phyloP scores from a whole-genome alignment of 495 filamentous ascomycete species.

The Aspergillus campestris region DNA sequence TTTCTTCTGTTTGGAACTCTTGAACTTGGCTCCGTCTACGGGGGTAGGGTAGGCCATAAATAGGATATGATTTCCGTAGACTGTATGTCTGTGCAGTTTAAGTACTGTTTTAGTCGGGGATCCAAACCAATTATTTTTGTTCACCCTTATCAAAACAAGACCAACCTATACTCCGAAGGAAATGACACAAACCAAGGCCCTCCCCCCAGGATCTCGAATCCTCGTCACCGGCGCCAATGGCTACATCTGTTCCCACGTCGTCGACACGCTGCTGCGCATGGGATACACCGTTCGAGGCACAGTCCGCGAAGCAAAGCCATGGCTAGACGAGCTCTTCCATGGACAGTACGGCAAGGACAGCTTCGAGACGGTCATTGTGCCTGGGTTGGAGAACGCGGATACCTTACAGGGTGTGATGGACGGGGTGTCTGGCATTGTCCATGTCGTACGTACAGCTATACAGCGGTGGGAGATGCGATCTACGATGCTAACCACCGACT shows the following conservation, averaged over 20 bases:
- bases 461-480: no score
- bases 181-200: no score
- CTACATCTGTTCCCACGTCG: constrained; percentile 45
- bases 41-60: no score
- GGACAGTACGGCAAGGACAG: constrained; percentile 28
- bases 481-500: background rate
- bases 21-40: no score
- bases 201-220: constrained; percentile 13
- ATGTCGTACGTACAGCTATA: no score
- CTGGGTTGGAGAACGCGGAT: constrained; percentile 24
- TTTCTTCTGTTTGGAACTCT: no score
- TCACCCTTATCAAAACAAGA: no score
- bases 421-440: constrained; percentile 29
- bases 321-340: constrained; percentile 33
- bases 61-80: no score
- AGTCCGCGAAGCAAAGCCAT: constrained; percentile 33
- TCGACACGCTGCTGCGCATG: constrained; percentile 37
- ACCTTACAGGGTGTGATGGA: constrained; percentile 33
- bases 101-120: no score
- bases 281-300: constrained; percentile 48
- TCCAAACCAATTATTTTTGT: no score
- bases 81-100: no score
- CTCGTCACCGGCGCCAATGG: constrained; percentile 53
- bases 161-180: no score
- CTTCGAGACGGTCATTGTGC: constrained; percentile 29